Base-by-base conservation (phyloP, 1,284 basidiomycete species). In the Sparassis latifolia region DNA sequence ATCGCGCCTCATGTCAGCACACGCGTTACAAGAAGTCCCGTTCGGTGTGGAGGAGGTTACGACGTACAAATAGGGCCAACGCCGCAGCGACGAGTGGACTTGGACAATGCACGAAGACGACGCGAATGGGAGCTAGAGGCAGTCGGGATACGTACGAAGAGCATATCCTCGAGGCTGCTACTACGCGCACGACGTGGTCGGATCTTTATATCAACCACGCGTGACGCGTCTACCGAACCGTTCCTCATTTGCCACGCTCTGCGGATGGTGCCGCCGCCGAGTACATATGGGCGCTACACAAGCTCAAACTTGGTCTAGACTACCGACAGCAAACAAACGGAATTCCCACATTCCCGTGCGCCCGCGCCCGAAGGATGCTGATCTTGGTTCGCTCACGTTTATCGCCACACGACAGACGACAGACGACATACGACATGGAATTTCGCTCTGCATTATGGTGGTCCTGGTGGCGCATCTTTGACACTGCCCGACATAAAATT, bases 1-100 rank as follows among this genome's bases (percentile, higher is more conserved):
- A 65, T 59, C 57, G 54, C 54, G 69, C 69, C 70, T 71, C 70
- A 66, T 70, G 69, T 69, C 62, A 66, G 63, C 57, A 55, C 67
- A 69, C 67, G 68, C 64, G 68, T 61, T 55, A 49, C 49, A 44
- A 52, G 56, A 60, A 53, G 48, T 42, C 41, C 12, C 35, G 38
- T 20, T 20, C 20, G 20, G 20, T 20, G 20, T 20, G 20, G 31
- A 52, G 48, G 39, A 27, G 39, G 33, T 12, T 39, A 32, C 28
- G n/a, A 33, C 49, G 2, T 45, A 45, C 49, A 37, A 33, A 39
- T 37, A 32, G 20, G 43, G 43, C 44, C 28, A 30, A 39, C 43
- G 31, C 35, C 37, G 48, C 42, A 45, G 49, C 32, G 30, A 33
- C 3, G 4, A 33, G 28, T 29, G 10, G 27, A 10, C 6, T 6